phyloP scores from a whole-genome alignment of 371 early-diverging fungal genomes.

The Lichtheimia ornata region DNA sequence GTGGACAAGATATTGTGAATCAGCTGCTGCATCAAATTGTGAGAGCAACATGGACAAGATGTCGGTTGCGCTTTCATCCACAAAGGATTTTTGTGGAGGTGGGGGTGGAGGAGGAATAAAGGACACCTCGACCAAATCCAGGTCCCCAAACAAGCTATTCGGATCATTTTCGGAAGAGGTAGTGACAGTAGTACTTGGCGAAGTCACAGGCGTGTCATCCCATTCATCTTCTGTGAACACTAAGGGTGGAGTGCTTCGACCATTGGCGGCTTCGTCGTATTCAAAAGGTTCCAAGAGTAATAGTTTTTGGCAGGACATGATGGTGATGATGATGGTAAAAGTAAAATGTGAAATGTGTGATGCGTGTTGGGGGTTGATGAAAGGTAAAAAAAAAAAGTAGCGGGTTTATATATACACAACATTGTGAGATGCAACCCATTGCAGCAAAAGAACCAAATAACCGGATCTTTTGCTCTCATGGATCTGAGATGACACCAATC shows the following conservation, averaged over 20 bases:
- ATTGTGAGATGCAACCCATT: no score
- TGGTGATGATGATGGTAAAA: no score
- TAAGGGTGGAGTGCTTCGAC: not conserved
- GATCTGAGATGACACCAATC: no score
- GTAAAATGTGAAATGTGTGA: no score
- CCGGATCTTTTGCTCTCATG: no score
- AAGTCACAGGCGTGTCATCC: slow-evolving; percentile 7
- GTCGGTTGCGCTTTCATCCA: not conserved
- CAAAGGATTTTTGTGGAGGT: not conserved
- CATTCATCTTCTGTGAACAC: slow-evolving; percentile 12
- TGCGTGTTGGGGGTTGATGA: no score
- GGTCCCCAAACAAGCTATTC: not conserved
- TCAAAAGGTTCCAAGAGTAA: slow-evolving; percentile 9
- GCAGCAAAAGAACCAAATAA: no score
- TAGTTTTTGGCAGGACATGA: not conserved
- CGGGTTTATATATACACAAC: no score
- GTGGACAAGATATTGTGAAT: no score
- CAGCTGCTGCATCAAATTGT: not conserved
- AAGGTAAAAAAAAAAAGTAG: no score
- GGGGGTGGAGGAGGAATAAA: slow-evolving; percentile 4
- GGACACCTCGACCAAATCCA: slow-evolving; percentile 9
- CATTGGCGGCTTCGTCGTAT: not conserved
- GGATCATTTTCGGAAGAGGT: not conserved
- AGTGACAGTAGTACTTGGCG: not conserved
- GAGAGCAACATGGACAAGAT: not conserved